Evolutionary conservation across 1,284 basidiomycete species (phyloP).

Genomic region (Malassezia obtusa): DNA sequence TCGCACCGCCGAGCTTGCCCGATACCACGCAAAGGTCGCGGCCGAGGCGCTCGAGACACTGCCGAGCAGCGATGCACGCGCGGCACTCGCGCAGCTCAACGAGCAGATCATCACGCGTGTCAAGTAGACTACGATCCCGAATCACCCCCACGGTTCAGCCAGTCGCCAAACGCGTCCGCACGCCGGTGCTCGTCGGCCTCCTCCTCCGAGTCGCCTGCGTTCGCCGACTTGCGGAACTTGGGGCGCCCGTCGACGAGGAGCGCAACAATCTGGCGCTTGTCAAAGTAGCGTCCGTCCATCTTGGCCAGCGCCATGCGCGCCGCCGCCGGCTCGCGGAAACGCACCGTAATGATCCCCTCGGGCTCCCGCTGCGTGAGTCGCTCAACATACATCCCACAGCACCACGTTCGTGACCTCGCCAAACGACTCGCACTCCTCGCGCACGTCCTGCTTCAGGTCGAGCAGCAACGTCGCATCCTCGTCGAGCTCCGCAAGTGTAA

Average conservation of each 20-base stretch:
- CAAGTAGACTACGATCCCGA: constrained; percentile 22
- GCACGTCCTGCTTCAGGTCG: constrained; percentile 89
- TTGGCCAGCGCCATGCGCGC: constrained; percentile 54
- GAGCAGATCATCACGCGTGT: constrained; percentile 35
- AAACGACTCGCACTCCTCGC: constrained; percentile 75
- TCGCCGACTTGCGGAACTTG: constrained; percentile 55
- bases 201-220: constrained; percentile 19
- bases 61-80: constrained; percentile 33
- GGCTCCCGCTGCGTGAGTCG: constrained; percentile 62
- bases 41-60: constrained; percentile 23
- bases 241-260: constrained; percentile 69
- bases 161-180: constrained; percentile 24
- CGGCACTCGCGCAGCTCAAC: constrained; percentile 31
- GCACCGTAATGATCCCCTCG: constrained; percentile 91
- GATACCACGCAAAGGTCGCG: constrained; percentile 34
- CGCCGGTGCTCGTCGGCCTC: constrained; percentile 5
- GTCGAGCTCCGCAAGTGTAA: constrained; percentile 73
- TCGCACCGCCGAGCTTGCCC: constrained; percentile 37
- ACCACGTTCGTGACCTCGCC: constrained; percentile 94
- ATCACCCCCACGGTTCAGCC: constrained; percentile 21
- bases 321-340: constrained; percentile 66
- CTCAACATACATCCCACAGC: constrained; percentile 62
- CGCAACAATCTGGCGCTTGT: constrained; percentile 70
- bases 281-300: constrained; percentile 93
- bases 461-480: constrained; percentile 76